phyloP scores from a whole-genome alignment of 495 filamentous ascomycete genomes.

The Parathielavia hyrcaniae region DNA sequence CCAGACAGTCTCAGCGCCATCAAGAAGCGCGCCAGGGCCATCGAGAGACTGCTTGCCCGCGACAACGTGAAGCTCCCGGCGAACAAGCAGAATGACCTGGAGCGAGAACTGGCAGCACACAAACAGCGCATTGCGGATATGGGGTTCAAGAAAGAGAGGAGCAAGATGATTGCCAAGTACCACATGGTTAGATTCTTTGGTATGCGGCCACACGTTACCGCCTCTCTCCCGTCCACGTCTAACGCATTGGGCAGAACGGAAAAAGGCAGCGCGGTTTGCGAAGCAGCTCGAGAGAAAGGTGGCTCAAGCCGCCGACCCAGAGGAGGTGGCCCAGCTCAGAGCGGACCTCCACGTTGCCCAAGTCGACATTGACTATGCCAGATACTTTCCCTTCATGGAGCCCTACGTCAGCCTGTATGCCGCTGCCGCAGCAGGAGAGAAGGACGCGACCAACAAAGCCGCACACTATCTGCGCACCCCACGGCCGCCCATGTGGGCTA shows the following conservation, averaged over 20 bases:
- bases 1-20: constrained; percentile 38
- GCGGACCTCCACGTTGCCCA: constrained; percentile 60
- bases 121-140: constrained; percentile 60
- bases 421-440: constrained; percentile 37
- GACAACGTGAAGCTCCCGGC: constrained; percentile 58
- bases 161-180: constrained; percentile 75
- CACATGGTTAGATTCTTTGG: constrained; percentile 93
- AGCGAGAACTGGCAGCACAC: constrained; percentile 73
- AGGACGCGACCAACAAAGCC: constrained; percentile 31
- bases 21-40: constrained; percentile 56
- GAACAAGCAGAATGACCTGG: constrained; percentile 65
- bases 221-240: background rate
- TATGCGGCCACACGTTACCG: constrained; percentile 32
- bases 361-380: constrained; percentile 80
- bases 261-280: constrained; percentile 69
- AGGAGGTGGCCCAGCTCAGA: constrained; percentile 47
- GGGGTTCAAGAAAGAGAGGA: constrained; percentile 52
- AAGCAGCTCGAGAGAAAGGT: constrained; percentile 58
- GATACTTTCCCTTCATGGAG: constrained; percentile 72
- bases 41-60: constrained; percentile 56
- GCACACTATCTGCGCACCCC: constrained; percentile 33
- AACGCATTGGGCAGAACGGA: constrained; percentile 54
- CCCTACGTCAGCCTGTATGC: constrained; percentile 74
- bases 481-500: constrained; percentile 59
- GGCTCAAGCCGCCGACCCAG: constrained; percentile 38